These are phyloP conservation scores for Xylariaceae sp. DNA, from an alignment of 2,329 filamentous ascomycete genomes.

Conservation along the genomic window DNA sequence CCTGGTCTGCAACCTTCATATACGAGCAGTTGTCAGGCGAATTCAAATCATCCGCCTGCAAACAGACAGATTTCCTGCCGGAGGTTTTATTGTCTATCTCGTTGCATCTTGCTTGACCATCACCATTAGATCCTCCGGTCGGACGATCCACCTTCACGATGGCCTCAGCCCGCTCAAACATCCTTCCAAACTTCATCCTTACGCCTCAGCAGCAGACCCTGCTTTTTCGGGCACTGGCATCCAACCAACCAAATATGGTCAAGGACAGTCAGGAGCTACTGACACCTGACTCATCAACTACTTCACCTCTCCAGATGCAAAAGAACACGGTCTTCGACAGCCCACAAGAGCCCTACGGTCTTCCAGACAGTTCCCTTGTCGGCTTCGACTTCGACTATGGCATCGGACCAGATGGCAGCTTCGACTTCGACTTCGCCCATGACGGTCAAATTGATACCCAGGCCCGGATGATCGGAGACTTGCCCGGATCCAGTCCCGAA, in stretches of 20 bases:
- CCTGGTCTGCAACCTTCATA: no score
- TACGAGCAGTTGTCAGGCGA: no score
- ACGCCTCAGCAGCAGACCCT: constrained; percentile 73
- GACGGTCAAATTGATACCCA: constrained; percentile 46
- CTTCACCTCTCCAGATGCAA: constrained; percentile 41
- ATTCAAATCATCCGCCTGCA: no score
- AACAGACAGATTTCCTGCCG: no score
- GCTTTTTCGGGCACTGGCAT: constrained; percentile 69
- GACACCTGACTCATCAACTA: constrained; percentile 45
- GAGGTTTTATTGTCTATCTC: no score
- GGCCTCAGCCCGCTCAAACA: constrained; percentile 44
- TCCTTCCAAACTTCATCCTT: constrained; percentile 57
- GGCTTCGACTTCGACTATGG: constrained; percentile 76
- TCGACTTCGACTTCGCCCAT: constrained; percentile 63
- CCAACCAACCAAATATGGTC: constrained; percentile 49
- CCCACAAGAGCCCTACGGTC: constrained; percentile 44
- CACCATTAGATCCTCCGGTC: no score
- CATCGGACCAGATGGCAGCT: constrained; percentile 66
- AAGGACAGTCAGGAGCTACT: constrained; percentile 37
- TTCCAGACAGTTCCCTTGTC: constrained; percentile 77
- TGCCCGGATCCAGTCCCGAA: constrained; percentile 48
- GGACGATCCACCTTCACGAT: no score
- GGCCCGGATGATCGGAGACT: constrained; percentile 62
- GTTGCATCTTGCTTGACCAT: no score
- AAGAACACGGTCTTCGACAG: constrained; percentile 38